Evolutionary conservation across 2,329 filamentous ascomycete genomes (phyloP).

Genomic region (Colletotrichum sp.): DNA sequence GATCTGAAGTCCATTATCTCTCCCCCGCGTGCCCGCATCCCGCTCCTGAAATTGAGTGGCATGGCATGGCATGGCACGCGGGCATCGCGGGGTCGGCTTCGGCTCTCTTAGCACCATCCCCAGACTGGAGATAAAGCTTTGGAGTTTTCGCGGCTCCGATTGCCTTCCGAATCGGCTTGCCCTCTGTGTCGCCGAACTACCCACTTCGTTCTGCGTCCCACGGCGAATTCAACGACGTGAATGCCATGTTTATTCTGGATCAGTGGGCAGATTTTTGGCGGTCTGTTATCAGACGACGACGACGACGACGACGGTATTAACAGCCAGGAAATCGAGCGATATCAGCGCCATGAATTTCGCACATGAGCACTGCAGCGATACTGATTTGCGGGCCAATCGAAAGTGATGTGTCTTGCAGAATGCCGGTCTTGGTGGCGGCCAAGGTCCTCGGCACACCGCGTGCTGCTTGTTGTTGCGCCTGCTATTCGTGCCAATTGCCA

Average conservation of each 20-base stretch:
- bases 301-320: background rate
- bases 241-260: background rate
- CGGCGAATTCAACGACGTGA: background rate
- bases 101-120: constrained; percentile 7
- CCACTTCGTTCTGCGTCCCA: background rate
- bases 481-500: background rate
- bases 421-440: background rate
- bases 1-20: background rate
- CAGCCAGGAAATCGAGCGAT: background rate
- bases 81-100: constrained; percentile 4
- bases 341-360: background rate
- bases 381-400: background rate
- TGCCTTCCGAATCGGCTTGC: background rate
- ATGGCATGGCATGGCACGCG: background rate
- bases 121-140: background rate
- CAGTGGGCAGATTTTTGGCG: background rate
- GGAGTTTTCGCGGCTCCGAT: constrained; percentile 1
- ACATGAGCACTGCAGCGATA: background rate
- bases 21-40: constrained; percentile 17
- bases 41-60: background rate
- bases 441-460: background rate
- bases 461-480: background rate
- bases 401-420: background rate
- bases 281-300: background rate
- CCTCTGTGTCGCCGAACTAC: background rate